Evolutionary conservation across 306 rosid species (phyloP), one percentile per base, ranked within the genome.

Genomic region (Comarum palustre): DNA sequence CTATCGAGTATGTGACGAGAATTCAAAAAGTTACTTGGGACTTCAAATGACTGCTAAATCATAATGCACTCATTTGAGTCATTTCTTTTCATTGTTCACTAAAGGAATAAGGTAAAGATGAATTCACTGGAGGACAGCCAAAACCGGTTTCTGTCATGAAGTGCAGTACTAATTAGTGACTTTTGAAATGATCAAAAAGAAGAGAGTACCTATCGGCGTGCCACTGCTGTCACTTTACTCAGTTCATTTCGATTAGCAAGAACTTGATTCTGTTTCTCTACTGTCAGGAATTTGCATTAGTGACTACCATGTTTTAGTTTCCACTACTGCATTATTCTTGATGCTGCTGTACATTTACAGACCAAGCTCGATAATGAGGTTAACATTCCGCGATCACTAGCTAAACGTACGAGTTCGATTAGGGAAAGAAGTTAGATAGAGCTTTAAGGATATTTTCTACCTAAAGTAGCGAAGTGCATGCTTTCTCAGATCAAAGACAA

Each of bases 221-320:
- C 69, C 78, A 16, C 36, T 24, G 67, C 58, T 36, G 70, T 54
- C 70, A 68, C 61, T 41, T 39, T 71, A 41, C 45, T 71, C 43
- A 64, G 67, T 76, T 13, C 77, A 75, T 71, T 73, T 73, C 50
- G 69, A 69, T 84, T 63, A 70, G 67, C 75, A 2, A 76, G 87
- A 90, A 86, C 81, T 90, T 59, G 88, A 90, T 88, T 79, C 92
- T 78, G 41, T 79, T 36, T 29, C 43, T 72, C 31, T 80, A 20
- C 43, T 64, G 72, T 78, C 78, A 80, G 81, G 83, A 79, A 72
- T 78, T 78, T 80, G 64, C 43, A 77, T 58, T 77, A 78, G 68
- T 69, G 36, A 63, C 34, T n/a, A 17, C 66, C 76, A 57, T 61
- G 72, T 84, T 87, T 72, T 87, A 71, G 67, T 75, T 75, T 77